Percentiles rank a stretch among this genome's conserved stretches.
phyloP scores from a whole-genome alignment of 495 filamentous ascomycete genomes.

The Annulohypoxylon nitens region DNA sequence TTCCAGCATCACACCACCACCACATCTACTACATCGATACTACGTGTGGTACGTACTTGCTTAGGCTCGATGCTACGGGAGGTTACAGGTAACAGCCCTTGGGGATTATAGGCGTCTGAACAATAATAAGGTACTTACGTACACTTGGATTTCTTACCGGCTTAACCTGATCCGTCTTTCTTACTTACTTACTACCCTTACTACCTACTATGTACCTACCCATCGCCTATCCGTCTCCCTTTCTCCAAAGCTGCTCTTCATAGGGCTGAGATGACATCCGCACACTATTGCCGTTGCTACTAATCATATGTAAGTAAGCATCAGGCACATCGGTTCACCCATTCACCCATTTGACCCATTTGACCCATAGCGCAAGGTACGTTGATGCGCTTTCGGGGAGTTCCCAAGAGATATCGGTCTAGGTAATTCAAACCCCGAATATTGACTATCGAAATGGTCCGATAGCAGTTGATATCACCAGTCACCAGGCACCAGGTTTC shows the following conservation, averaged over 20 bases:
- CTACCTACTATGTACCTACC: too few species aligned
- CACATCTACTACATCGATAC: conserved; percentile 8
- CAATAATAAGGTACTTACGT: conserved; percentile 39
- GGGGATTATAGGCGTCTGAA: neutral
- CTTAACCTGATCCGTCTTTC: neutral
- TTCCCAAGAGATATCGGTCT: conserved; percentile 30
- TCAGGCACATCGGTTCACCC: conserved; percentile 36
- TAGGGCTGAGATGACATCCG: conserved; percentile 50
- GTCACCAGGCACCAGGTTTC: conserved; percentile 3
- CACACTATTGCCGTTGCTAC: conserved; percentile 45
- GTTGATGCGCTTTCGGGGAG: conserved; percentile 25
- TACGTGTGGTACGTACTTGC: neutral
- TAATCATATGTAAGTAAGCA: conserved; percentile 29
- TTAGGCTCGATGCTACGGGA: neutral
- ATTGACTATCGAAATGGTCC: conserved; percentile 19
- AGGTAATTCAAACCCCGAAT: conserved; percentile 46
- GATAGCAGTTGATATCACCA: conserved; percentile 10
- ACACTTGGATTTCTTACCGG: conserved; percentile 9
- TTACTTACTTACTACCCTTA: too few species aligned
- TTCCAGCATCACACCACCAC: conserved; percentile 37
- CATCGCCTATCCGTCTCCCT: neutral
- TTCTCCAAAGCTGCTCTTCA: conserved; percentile 19
- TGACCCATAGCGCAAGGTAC: conserved; percentile 9
- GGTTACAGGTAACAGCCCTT: conserved; percentile 22
- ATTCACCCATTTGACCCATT: neutral